Evolutionary conservation across 768 basidiomycete species (phyloP).

Genomic region (Russula emetica): DNA sequence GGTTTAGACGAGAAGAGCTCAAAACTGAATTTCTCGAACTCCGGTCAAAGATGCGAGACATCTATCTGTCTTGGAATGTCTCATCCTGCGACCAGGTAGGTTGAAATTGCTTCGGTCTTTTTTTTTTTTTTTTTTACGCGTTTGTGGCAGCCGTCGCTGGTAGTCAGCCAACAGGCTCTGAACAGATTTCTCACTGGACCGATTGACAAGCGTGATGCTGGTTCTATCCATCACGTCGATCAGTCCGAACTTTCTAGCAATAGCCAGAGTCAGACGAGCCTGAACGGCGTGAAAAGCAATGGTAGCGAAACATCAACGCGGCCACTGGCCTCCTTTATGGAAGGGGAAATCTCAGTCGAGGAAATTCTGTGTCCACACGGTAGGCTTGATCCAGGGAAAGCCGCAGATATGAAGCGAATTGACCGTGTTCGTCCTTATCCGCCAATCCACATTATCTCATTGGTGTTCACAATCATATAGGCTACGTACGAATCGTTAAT

Average conservation of each 20-base stretch:
- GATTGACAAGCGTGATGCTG: neutral
- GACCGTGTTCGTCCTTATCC: slow-evolving; percentile 41
- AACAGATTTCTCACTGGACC: slow-evolving; percentile 39
- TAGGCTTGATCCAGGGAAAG: slow-evolving; percentile 55
- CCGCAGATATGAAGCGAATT: slow-evolving; percentile 64
- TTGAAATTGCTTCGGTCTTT: neutral
- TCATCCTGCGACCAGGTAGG: slow-evolving; percentile 46
- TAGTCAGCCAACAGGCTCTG: slow-evolving; percentile 58
- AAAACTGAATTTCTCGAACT: slow-evolving; percentile 46
- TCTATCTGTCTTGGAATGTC: slow-evolving; percentile 62
- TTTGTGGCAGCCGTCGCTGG: slow-evolving; percentile 46
- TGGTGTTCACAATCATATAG: slow-evolving; percentile 34
- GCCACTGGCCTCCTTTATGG: slow-evolving; percentile 38
- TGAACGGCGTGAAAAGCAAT: slow-evolving; percentile 7
- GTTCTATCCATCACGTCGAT: neutral
- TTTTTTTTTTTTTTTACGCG: neutral
- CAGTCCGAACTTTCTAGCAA: neutral
- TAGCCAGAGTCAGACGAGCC: neutral
- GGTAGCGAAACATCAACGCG: neutral
- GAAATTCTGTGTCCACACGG: slow-evolving; percentile 63
- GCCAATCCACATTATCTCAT: neutral
- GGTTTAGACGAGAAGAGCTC: slow-evolving; percentile 42
- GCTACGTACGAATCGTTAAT: slow-evolving; percentile 43
- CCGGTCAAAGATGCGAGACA: slow-evolving; percentile 50
- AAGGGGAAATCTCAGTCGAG: slow-evolving; percentile 32